Base-by-base conservation (phyloP, 2,329 filamentous ascomycete genomes). In the Cladosporium sp. region DNA sequence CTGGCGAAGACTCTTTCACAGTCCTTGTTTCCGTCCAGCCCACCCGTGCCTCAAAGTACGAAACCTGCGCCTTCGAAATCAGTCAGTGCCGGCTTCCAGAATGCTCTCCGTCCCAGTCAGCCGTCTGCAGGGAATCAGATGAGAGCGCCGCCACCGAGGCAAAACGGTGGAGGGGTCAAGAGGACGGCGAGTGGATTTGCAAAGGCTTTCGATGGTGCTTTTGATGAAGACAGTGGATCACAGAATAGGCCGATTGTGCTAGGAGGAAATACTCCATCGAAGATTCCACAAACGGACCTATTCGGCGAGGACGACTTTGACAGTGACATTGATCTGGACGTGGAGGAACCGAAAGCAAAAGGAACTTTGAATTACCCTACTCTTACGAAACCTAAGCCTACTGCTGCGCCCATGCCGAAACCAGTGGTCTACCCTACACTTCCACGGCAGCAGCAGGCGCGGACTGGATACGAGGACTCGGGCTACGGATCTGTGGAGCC, bases 261-360 rank as follows among this genome's bases (percentile, higher is more conserved):
- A 75, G 77, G 79, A 74, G 79, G 82, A 76, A 77, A 79, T 70
- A 71, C 68, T 65, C 64, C 75, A 13, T 67, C 70, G 8, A 70
- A 74, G 28, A 63, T 69, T 54, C 71, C 68, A 11, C 63, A 68
- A 21, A 67, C 68, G n/a, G 68, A 70, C 43, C 58, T 72, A 67
- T 91, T 88, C 66, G 49, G 25, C 21, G 91, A 93, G 68, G 89
- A 94, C 71, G 93, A 97, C 74, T 95, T 96, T 70, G 92, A 92
- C 72, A 91, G 94, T 74, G 93, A 97, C 70, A 85, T 89, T 23
- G 86, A 92, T 64, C 81, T 96, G 26, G 91, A 93, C 68, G 85
- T 88, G 60, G 84, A 91, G 66, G 83, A 87, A 66, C 87, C 88
- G 0, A 77, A 81, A 1, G 80, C 84, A 1, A 81, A 80, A 69